Percentiles rank a stretch among this genome's conserved stretches.
These are phyloP conservation scores for Clarireedia paspali DNA, from an alignment of 2,329 filamentous ascomycete species.

Conservation along the genomic window DNA sequence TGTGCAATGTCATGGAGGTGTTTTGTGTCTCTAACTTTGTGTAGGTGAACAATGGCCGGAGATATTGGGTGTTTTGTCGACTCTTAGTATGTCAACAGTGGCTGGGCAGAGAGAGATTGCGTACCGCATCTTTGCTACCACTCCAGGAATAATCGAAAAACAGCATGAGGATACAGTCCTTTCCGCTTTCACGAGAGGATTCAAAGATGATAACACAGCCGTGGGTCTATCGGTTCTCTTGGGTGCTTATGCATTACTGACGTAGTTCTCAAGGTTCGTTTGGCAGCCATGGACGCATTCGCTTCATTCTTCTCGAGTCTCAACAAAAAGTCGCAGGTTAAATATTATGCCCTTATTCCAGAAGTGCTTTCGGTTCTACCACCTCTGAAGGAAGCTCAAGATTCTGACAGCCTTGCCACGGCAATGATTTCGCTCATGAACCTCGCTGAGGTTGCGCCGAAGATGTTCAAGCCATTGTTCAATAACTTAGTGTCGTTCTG, in stretches of 20 bases:
- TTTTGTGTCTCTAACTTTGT: conserved; percentile 11
- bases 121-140: conserved; percentile 91
- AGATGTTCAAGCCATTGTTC: conserved; percentile 97
- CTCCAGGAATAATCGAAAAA: conserved; percentile 90
- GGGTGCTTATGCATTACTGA: conserved; percentile 2
- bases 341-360: conserved; percentile 80
- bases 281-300: conserved; percentile 95
- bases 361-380: conserved; percentile 92
- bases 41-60: conserved; percentile 83
- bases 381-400: conserved; percentile 83
- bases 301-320: conserved; percentile 91
- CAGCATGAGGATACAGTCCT: conserved; percentile 90
- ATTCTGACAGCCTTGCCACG: conserved; percentile 86
- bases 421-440: conserved; percentile 89
- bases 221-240: conserved; percentile 39
- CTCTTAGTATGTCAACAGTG: conserved; percentile 80
- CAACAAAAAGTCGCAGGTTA: conserved; percentile 76
- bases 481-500: conserved; percentile 87
- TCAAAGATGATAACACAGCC: conserved; percentile 77
- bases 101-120: conserved; percentile 82
- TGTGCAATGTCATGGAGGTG: background rate
- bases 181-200: conserved; percentile 81
- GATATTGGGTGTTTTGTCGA: conserved; percentile 76
- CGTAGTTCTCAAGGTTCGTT: conserved; percentile 57
- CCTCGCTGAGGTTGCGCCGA: conserved; percentile 84